A percentile compares a stretch with the other conserved stretches of the same genome.
phyloP scores from a whole-genome alignment of 129 eudicot species.

The Chrysanthemum seticuspe region DNA sequence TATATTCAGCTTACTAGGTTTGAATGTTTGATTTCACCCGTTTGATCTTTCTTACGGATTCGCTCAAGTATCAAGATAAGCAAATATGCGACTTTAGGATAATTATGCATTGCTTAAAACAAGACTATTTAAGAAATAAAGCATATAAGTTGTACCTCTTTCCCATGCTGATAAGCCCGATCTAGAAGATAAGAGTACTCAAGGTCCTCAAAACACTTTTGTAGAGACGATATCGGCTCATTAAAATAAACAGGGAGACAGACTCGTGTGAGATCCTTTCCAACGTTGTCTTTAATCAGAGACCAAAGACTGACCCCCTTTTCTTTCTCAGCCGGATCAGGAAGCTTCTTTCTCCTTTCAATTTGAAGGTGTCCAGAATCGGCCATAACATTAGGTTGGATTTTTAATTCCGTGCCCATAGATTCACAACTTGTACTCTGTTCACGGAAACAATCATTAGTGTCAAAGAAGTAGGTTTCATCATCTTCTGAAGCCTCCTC shows the following conservation, averaged over 20 bases:
- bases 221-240: slow-evolving; percentile 88
- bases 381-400: slow-evolving; percentile 27
- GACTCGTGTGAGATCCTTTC: slow-evolving; percentile 83
- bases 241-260: slow-evolving; percentile 95
- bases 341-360: slow-evolving; percentile 74
- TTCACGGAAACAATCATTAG: slow-evolving; percentile 44
- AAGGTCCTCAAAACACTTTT: slow-evolving; percentile 84
- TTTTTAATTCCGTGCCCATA: slow-evolving; percentile 14
- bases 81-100: no score
- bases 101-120: no score
- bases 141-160: slow-evolving; percentile 41
- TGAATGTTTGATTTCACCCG: no score
- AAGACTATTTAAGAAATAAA: background rate
- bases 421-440: background rate
- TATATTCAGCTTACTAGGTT: no score
- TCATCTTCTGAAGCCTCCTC: slow-evolving; percentile 81
- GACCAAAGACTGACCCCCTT: slow-evolving; percentile 91
- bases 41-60: no score
- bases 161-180: slow-evolving; percentile 78
- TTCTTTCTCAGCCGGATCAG: slow-evolving; percentile 88
- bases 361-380: slow-evolving; percentile 29
- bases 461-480: slow-evolving; percentile 64
- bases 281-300: slow-evolving; percentile 82
- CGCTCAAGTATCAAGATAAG: no score
- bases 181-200: slow-evolving; percentile 93